Percentiles rank a stretch among this genome's conserved stretches.
Evolutionary conservation across 2,329 filamentous ascomycete genomes (phyloP).

Genomic region (Fusarium lyarnte): DNA sequence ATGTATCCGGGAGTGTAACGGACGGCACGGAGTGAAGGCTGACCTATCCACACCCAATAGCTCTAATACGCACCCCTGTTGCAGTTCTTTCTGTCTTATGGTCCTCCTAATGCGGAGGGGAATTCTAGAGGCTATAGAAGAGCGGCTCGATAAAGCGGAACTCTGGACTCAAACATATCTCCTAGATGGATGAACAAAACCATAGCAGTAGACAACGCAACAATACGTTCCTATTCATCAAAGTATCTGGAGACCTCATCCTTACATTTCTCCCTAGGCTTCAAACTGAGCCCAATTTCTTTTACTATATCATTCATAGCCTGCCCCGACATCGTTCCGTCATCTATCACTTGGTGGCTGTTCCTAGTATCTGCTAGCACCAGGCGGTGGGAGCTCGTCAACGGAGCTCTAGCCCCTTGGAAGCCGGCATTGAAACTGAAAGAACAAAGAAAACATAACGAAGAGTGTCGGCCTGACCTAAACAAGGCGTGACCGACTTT

Average conservation of each 20-base stretch:
- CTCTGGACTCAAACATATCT: conserved; percentile 31
- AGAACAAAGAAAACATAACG: conserved; percentile 38
- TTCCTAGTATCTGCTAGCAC: conserved; percentile 29
- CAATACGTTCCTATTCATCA: conserved; percentile 29
- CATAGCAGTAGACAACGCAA: conserved; percentile 35
- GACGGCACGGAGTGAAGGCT: conserved; percentile 30
- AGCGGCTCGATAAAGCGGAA: conserved; percentile 41
- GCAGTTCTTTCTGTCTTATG: conserved; percentile 29
- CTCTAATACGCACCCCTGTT: conserved; percentile 33
- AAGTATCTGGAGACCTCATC: conserved; percentile 27
- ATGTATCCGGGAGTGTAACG: conserved; percentile 42
- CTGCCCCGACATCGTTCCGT: conserved; percentile 29
- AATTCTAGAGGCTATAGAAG: conserved; percentile 24
- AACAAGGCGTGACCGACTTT: conserved; percentile 37
- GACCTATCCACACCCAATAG: conserved; percentile 29
- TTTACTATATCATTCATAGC: conserved; percentile 1
- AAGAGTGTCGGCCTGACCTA: conserved; percentile 23
- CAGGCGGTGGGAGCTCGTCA: conserved; percentile 42
- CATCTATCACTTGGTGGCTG: conserved; percentile 46
- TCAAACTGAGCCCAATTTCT: conserved; percentile 20
- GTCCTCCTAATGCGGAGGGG: conserved; percentile 37
- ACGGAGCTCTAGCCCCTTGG: conserved; percentile 28
- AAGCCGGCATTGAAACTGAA: conserved; percentile 22
- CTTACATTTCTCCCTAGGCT: conserved; percentile 24
- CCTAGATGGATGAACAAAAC: conserved; percentile 29